These are phyloP conservation scores for Taxillus chinensis DNA, from an alignment of 164 flowering plant genomes.

Conservation along the genomic window DNA sequence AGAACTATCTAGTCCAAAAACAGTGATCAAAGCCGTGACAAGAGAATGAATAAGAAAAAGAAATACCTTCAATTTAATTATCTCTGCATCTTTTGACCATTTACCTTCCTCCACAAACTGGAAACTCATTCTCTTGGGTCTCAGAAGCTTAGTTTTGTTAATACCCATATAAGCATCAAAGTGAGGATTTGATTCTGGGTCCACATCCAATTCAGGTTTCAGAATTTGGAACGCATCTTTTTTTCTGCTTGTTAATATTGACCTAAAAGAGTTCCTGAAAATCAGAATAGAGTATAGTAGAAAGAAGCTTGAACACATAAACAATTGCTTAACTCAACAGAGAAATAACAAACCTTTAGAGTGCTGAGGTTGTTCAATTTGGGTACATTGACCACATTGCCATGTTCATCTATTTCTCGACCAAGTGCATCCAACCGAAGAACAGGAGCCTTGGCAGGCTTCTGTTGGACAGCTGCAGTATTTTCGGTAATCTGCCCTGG, in stretches of 20 bases:
- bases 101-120: conserved; percentile 99
- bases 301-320: neutral
- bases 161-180: conserved; percentile 87
- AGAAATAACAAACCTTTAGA: conserved; percentile 56
- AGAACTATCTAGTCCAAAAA: neutral
- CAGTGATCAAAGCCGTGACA: neutral
- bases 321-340: neutral
- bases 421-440: conserved; percentile 95
- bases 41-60: neutral
- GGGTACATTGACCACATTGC: conserved; percentile 73
- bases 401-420: conserved; percentile 95
- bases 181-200: conserved; percentile 79
- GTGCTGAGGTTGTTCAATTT: conserved; percentile 80
- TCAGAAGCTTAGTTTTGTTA: conserved; percentile 63
- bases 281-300: conserved; percentile 6
- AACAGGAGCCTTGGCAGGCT: conserved; percentile 93
- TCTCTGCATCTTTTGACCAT: conserved; percentile 94
- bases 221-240: conserved; percentile 93
- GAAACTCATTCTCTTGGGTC: conserved; percentile 84
- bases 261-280: conserved; percentile 43
- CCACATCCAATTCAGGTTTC: conserved; percentile 83
- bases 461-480: conserved; percentile 36
- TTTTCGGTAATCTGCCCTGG: conserved; percentile 67
- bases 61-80: conserved; percentile 69
- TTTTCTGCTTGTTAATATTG: conserved; percentile 96